Evolutionary conservation across 768 basidiomycete genomes (phyloP), one percentile per base, ranked within the genome.

Genomic region (Leccinellum luteum): DNA sequence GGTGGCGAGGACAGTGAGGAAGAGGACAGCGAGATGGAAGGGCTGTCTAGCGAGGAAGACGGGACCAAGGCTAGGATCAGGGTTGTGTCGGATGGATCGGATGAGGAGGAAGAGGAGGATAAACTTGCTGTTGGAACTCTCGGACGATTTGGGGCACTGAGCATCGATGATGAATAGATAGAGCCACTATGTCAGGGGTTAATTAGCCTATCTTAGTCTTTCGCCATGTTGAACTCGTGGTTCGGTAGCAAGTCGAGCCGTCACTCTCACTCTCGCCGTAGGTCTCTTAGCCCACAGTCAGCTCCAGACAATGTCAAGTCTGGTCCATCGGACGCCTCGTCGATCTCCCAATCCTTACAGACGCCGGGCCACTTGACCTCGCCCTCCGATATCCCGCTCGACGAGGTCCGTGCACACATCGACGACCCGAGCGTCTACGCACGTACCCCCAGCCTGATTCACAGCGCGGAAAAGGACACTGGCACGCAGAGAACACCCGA

Each of bases 1-100:
- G 74, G 76, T 55, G 66, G 74, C 19, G 70, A 66, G 32, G 72
- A 65, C 2, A 63, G 65, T 12, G 73, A 66, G 6, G 71, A 66
- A 47, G 65, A 69, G 12, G 66, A 66, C 28, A 62, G 60, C 19
- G 61, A 54, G 14, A 34, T 50, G 27, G 60, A 63, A 32, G 64
- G 50, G 27, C 21, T 48, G 19, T 56, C 57, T 30, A 58, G 54
- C 51, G 64, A 56, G 31, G 65, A 54, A 41, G 61, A 62, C 13
- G 52, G 41, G 14, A 30, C 3, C 7, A n/a, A 30, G 17, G 23
- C 19, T 34, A 27, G 34, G 7, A 28, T 54, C 41, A 56, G 3
- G 15, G 17, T 55, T 44, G 31, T 38, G 23, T 30, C 41, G 3
- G 70, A 67, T 25, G 68, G 58, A 13, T 57, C 62, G 6, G 62